phyloP scores from a whole-genome alignment of 176 grass and related monocot species.

The Oryza glaberrima region DNA sequence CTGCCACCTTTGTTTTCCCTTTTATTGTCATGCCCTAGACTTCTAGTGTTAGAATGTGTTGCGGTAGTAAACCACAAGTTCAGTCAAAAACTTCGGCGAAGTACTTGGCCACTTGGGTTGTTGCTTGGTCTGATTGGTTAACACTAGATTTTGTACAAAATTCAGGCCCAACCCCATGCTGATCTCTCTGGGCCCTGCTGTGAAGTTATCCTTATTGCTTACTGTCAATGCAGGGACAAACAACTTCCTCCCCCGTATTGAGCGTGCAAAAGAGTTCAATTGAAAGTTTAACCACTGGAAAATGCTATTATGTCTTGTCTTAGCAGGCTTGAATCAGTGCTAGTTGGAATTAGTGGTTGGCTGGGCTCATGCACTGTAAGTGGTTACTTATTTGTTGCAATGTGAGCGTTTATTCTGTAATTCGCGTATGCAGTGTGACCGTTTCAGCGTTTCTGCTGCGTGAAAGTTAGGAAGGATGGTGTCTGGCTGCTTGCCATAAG shows the following conservation, averaged over 20 bases:
- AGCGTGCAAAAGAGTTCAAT: constrained; percentile 5
- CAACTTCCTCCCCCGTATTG: background rate
- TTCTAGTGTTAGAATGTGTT: background rate
- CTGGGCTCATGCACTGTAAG: constrained; percentile 15
- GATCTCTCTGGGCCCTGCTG: background rate
- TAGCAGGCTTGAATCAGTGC: constrained; percentile 14
- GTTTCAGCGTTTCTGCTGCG: background rate
- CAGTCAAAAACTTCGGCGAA: background rate
- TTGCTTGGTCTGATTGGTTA: constrained; percentile 19
- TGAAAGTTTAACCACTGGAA: background rate
- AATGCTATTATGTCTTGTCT: background rate
- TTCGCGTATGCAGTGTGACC: background rate
- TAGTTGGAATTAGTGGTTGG: constrained; percentile 30
- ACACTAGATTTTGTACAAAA: background rate
- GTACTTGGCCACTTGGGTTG: background rate
- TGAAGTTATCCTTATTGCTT: background rate
- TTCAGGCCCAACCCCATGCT: background rate
- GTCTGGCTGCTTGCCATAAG: background rate
- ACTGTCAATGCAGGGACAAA: background rate
- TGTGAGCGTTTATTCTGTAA: background rate
- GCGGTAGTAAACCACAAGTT: background rate
- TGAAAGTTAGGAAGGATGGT: background rate
- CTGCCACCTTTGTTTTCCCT: constrained; percentile 9
- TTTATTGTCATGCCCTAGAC: background rate
- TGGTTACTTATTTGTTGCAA: background rate